Evolutionary conservation across 2,329 filamentous ascomycete species (phyloP).

Genomic region (Hypoxylon rubiginosum): DNA sequence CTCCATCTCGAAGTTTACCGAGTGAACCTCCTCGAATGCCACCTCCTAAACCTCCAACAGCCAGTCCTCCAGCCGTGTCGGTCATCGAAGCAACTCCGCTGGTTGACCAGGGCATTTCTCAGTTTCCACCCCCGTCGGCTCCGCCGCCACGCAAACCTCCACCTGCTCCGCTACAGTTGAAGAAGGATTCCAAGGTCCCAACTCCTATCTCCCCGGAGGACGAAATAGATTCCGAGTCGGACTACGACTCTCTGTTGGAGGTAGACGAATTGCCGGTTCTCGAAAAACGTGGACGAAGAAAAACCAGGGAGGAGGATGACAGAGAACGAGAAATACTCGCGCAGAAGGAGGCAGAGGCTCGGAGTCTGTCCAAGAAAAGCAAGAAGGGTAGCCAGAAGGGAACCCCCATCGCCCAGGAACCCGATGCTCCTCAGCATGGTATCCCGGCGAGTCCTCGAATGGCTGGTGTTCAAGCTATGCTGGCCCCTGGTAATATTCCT

Average conservation of each 20-base stretch:
- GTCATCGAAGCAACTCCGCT: slow-evolving; percentile 60
- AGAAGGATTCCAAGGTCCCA: slow-evolving; percentile 55
- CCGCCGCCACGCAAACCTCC: slow-evolving; percentile 83
- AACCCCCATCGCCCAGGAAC: slow-evolving; percentile 58
- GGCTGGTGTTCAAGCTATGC: slow-evolving; percentile 48
- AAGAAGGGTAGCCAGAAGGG: slow-evolving; percentile 66
- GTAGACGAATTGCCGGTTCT: slow-evolving; percentile 72
- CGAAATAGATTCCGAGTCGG: slow-evolving; percentile 76
- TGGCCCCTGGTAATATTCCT: slow-evolving; percentile 57
- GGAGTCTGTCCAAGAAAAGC: slow-evolving; percentile 81
- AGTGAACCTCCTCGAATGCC: slow-evolving; percentile 66
- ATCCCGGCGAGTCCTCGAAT: slow-evolving; percentile 57
- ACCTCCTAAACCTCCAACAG: slow-evolving; percentile 63
- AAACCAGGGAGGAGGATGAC: slow-evolving; percentile 91
- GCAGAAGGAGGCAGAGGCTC: slow-evolving; percentile 74
- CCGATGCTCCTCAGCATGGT: slow-evolving; percentile 49
- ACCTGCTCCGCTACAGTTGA: slow-evolving; percentile 85
- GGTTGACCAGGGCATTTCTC: slow-evolving; percentile 60
- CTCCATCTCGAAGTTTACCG: slow-evolving; percentile 69
- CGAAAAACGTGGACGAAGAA: slow-evolving; percentile 78
- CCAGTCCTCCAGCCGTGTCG: slow-evolving; percentile 54
- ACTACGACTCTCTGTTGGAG: slow-evolving; percentile 84
- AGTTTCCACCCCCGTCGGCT: slow-evolving; percentile 67
- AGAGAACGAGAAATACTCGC: slow-evolving; percentile 78
- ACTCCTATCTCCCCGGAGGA: slow-evolving; percentile 62